Conservation (phyloP, 495 filamentous ascomycete genomes). For the Rhizodiscina lignyota region DNA sequence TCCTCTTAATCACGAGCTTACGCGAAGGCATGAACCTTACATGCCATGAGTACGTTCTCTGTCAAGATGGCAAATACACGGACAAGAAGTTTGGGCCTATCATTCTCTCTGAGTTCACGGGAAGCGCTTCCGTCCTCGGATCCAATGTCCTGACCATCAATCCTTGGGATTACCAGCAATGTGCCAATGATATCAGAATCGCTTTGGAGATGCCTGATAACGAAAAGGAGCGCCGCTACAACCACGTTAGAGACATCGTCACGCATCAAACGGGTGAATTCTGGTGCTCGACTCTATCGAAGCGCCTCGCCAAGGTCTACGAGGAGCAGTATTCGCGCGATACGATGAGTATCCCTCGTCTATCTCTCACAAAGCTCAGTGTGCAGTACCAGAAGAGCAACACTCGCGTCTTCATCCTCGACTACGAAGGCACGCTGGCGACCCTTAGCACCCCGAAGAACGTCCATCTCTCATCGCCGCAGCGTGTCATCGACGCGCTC, state of each 20-base stretch:
- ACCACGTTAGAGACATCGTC: slow-evolving; percentile 53
- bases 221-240: slow-evolving; percentile 61
- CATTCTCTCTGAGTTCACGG: slow-evolving; percentile 87
- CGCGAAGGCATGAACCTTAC: slow-evolving; percentile 94
- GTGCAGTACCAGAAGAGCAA: slow-evolving; percentile 45
- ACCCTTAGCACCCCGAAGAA: slow-evolving; percentile 53
- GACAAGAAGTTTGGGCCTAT: slow-evolving; percentile 70
- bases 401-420: slow-evolving; percentile 67
- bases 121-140: slow-evolving; percentile 70
- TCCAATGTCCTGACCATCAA: slow-evolving; percentile 68
- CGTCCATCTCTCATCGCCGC: slow-evolving; percentile 68
- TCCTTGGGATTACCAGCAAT: slow-evolving; percentile 82
- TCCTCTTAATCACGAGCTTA: slow-evolving; percentile 79
- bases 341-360: slow-evolving; percentile 65
- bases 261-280: slow-evolving; percentile 63
- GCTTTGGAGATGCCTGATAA: slow-evolving; percentile 60
- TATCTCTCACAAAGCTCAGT: slow-evolving; percentile 46
- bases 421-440: slow-evolving; percentile 84
- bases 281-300: slow-evolving; percentile 62
- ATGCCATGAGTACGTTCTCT: slow-evolving; percentile 80
- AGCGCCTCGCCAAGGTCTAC: slow-evolving; percentile 53
- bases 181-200: slow-evolving; percentile 62
- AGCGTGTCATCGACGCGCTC: slow-evolving; percentile 63
- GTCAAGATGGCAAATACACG: slow-evolving; percentile 66
- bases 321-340: slow-evolving; percentile 70